Percentiles rank a stretch among this genome's conserved stretches.
Evolutionary conservation across 2,329 filamentous ascomycete species (phyloP).

Genomic region (Sclerotinia glacialis): DNA sequence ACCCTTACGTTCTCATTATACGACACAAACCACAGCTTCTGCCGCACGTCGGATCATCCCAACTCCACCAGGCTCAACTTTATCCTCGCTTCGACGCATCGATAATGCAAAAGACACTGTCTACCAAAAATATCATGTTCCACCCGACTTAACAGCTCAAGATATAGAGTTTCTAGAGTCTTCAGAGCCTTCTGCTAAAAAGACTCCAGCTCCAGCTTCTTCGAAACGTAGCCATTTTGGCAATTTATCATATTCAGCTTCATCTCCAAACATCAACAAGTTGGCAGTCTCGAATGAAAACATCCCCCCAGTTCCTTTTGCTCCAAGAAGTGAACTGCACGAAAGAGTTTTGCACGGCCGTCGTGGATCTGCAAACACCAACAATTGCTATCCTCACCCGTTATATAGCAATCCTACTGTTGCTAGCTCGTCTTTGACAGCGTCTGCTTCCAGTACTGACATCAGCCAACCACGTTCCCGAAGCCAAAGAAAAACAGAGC

Average conservation of each 20-base stretch:
- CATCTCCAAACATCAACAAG: constrained; percentile 13
- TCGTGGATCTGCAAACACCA: constrained; percentile 9
- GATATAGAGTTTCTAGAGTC: neutral
- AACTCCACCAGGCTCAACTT: neutral
- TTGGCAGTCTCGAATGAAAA: constrained; percentile 8
- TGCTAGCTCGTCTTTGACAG: constrained; percentile 28
- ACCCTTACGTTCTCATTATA: neutral
- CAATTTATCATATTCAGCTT: constrained; percentile 12
- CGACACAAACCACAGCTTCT: neutral
- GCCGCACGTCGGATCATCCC: neutral
- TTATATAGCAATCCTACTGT: constrained; percentile 29
- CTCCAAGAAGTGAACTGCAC: constrained; percentile 16
- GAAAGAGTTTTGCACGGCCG: constrained; percentile 12
- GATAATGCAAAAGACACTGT: neutral
- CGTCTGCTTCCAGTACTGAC: constrained; percentile 28
- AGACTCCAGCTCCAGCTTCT: neutral
- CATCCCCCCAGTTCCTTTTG: constrained; percentile 4
- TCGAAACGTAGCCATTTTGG: neutral
- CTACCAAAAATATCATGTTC: neutral
- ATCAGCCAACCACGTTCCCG: constrained; percentile 22
- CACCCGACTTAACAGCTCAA: neutral
- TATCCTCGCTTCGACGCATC: neutral
- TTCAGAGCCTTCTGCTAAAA: neutral
- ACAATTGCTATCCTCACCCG: constrained; percentile 16
- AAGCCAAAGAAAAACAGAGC: neutral